Conservation (phyloP, 192 early-diverging fungal species). For the Coemansia sp. region DNA sequence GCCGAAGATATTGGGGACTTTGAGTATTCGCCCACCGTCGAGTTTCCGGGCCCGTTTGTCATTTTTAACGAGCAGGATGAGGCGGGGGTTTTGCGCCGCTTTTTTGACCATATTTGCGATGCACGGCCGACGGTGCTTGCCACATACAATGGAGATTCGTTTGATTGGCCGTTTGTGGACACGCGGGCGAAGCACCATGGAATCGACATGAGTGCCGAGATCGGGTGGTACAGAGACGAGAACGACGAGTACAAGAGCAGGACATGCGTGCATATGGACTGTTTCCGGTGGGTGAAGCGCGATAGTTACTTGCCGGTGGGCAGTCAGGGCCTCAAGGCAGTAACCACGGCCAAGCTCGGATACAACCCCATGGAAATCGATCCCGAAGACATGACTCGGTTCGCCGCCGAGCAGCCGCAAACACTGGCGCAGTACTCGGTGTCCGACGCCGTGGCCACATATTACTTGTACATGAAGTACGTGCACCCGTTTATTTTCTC, state of each 20-base stretch:
- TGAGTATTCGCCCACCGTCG: conserved; percentile 95
- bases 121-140: conserved; percentile 84
- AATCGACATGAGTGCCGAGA: conserved; percentile 84
- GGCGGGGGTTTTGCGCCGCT: conserved; percentile 71
- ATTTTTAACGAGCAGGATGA: conserved; percentile 96
- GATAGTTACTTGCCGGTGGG: conserved; percentile 97
- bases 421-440: conserved; percentile 96
- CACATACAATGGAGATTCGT: conserved; percentile 99
- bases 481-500: conserved; percentile 99
- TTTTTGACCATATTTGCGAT: conserved; percentile 88
- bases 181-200: conserved; percentile 76
- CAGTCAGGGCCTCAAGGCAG: conserved; percentile 95
- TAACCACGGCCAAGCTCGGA: conserved; percentile 92
- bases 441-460: conserved; percentile 98
- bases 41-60: conserved; percentile 91
- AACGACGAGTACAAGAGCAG: conserved; percentile 85
- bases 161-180: conserved; percentile 99
- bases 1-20: conserved; percentile 95
- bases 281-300: conserved; percentile 96
- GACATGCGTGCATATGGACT: conserved; percentile 92
- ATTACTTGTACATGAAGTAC: conserved; percentile 99
- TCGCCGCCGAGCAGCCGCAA: conserved; percentile 88
- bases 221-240: conserved; percentile 79
- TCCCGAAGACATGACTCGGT: conserved; percentile 97
- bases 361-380: conserved; percentile 99